Percentiles rank a stretch among this genome's conserved stretches.
phyloP scores from a whole-genome alignment of 2,329 filamentous ascomycete species.

The Zalaria obscura region DNA sequence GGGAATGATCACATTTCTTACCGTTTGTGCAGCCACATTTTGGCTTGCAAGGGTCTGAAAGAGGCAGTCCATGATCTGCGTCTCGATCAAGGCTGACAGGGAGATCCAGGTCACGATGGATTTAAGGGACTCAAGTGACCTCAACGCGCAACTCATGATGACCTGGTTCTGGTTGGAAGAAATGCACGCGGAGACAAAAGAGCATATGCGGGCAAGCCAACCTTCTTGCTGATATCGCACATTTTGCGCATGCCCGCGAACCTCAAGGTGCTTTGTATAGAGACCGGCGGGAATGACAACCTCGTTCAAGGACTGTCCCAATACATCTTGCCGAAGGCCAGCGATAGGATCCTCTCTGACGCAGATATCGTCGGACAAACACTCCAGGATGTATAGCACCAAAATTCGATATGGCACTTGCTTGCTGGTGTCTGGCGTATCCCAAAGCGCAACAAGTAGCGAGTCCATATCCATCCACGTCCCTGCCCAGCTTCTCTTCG shows the following conservation, averaged over 20 bases:
- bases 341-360: slow-evolving; percentile 79
- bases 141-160: slow-evolving; percentile 56
- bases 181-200: slow-evolving; percentile 3
- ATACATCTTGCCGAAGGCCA: slow-evolving; percentile 63
- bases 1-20: slow-evolving; percentile 23
- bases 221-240: slow-evolving; percentile 71
- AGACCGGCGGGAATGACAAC: slow-evolving; percentile 75
- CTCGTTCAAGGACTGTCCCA: slow-evolving; percentile 84
- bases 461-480: slow-evolving; percentile 94
- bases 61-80: slow-evolving; percentile 55
- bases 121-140: slow-evolving; percentile 61
- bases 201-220: slow-evolving; percentile 54
- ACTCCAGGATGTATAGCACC: slow-evolving; percentile 78
- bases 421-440: slow-evolving; percentile 17
- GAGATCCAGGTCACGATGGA: slow-evolving; percentile 80
- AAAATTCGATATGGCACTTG: slow-evolving; percentile 60
- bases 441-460: slow-evolving; percentile 69
- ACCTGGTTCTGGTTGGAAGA: slow-evolving; percentile 36
- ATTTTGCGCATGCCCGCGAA: slow-evolving; percentile 52
- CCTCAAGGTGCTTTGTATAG: slow-evolving; percentile 51
- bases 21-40: slow-evolving; percentile 61
- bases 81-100: slow-evolving; percentile 61
- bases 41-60: slow-evolving; percentile 56
- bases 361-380: slow-evolving; percentile 87
- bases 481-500: slow-evolving; percentile 78